A percentile compares a stretch with the other conserved stretches of the same genome.
phyloP scores from a whole-genome alignment of 345 rosid genomes.

The Sonneratia alba region DNA sequence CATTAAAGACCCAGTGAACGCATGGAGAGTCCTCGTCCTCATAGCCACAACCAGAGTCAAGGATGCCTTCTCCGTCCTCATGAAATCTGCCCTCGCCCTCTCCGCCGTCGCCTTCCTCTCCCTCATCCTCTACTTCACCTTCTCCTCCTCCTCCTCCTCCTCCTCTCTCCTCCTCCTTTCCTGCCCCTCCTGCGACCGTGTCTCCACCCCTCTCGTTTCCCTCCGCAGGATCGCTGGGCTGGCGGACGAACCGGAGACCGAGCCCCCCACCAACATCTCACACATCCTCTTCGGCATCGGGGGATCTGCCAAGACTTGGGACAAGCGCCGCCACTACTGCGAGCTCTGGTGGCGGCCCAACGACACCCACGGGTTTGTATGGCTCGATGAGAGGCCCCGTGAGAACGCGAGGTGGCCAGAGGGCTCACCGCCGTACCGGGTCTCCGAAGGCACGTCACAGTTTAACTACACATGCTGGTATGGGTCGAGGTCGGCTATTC shows the following conservation, averaged over 20 bases:
- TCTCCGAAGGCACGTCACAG: slow-evolving; percentile 56
- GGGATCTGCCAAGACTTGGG: slow-evolving; percentile 81
- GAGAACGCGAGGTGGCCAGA: slow-evolving; percentile 30
- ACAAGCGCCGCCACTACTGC: slow-evolving; percentile 42
- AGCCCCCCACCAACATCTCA: slow-evolving; percentile 35
- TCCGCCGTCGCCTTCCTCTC: slow-evolving; percentile 35
- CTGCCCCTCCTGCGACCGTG: slow-evolving; percentile 20
- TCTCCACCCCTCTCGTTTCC: slow-evolving; percentile 6
- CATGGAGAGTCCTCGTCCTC: slow-evolving; percentile 26
- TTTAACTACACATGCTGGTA: slow-evolving; percentile 57
- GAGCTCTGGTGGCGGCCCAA: slow-evolving; percentile 82
- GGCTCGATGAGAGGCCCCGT: slow-evolving; percentile 64
- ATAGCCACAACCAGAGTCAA: slow-evolving; percentile 17
- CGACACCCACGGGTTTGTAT: slow-evolving; percentile 61
- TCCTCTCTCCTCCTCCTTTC: slow-evolving; percentile 10
- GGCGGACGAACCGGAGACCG: neutral
- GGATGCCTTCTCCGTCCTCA: slow-evolving; percentile 24
- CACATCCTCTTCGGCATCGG: slow-evolving; percentile 69
- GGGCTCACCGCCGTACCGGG: slow-evolving; percentile 45
- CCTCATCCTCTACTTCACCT: slow-evolving; percentile 28
- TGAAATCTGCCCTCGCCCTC: slow-evolving; percentile 32
- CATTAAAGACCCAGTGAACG: slow-evolving; percentile 24
- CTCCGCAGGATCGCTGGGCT: slow-evolving; percentile 1
- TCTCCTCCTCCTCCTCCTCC: slow-evolving; percentile 36
- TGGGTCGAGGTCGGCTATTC: slow-evolving; percentile 67